These are phyloP conservation scores for Leptomonas seymouri DNA, from an alignment of 208 protist species.

Conservation along the genomic window DNA sequence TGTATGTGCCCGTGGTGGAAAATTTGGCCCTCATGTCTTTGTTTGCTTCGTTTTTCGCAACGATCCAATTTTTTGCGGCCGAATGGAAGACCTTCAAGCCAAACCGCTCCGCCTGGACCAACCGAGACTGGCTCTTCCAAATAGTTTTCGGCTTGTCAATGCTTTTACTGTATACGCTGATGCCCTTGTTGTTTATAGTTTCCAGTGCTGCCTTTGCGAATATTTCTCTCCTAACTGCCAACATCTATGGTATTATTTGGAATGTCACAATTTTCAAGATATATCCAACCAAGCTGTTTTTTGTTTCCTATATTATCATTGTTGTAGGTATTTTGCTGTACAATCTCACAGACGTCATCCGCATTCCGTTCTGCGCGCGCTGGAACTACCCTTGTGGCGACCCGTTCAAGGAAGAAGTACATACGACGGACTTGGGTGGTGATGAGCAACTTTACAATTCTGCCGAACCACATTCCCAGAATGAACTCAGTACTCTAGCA, in stretches of 20 bases:
- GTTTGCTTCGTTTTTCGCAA: conserved; percentile 65
- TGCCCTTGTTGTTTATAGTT: conserved; percentile 74
- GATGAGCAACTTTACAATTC: conserved; percentile 3
- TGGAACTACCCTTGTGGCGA: conserved; percentile 74
- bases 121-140: conserved; percentile 73
- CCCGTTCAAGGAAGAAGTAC: conserved; percentile 20
- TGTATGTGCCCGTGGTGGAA: conserved; percentile 73
- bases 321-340: conserved; percentile 68
- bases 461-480: not conserved
- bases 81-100: conserved; percentile 71
- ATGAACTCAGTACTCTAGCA: conserved; percentile 10
- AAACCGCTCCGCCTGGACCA: conserved; percentile 51
- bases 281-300: conserved; percentile 69
- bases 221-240: conserved; percentile 72
- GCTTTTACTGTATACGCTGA: conserved; percentile 75
- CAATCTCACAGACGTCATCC: conserved; percentile 66
- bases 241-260: conserved; percentile 86
- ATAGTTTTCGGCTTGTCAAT: conserved; percentile 86
- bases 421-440: not conserved
- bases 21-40: conserved; percentile 80
- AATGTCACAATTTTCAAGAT: conserved; percentile 82
- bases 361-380: conserved; percentile 46
- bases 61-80: conserved; percentile 80
- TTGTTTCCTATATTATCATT: conserved; percentile 78
- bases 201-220: conserved; percentile 86